Percentiles rank a stretch among this genome's conserved stretches.
phyloP scores from a whole-genome alignment of 192 early-diverging fungal genomes.

The Piromyces finnis region DNA sequence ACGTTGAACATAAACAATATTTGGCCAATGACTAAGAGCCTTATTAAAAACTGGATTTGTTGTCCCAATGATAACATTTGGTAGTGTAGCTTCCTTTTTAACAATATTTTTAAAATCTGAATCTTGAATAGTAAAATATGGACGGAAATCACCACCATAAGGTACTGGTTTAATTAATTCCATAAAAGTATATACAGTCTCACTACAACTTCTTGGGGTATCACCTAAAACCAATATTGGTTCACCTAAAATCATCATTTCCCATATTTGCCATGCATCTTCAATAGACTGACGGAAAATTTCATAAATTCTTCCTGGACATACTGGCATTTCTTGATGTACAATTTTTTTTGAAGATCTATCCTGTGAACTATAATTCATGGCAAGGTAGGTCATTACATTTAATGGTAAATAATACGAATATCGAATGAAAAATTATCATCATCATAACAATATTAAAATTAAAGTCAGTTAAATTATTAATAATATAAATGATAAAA shows the following conservation, averaged over 20 bases:
- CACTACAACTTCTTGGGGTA: conserved; percentile 70
- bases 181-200: conserved; percentile 60
- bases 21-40: conserved; percentile 80
- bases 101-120: conserved; percentile 65
- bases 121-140: conserved; percentile 95
- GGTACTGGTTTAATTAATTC: conserved; percentile 88
- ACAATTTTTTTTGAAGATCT: background rate
- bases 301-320: conserved; percentile 44
- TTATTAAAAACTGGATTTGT: conserved; percentile 90
- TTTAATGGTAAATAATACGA: background rate
- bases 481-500: too few species aligned
- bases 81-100: conserved; percentile 37
- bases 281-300: conserved; percentile 63
- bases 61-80: conserved; percentile 73
- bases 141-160: conserved; percentile 90
- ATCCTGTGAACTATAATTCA: conserved; percentile 41
- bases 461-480: too few species aligned
- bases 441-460: too few species aligned
- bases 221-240: conserved; percentile 76
- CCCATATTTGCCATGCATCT: conserved; percentile 81
- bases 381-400: too few species aligned
- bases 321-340: background rate
- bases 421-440: background rate
- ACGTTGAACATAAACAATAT: conserved; percentile 43
- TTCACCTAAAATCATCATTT: conserved; percentile 81